phyloP scores from a whole-genome alignment of 1,284 basidiomycete species.

The Rhodotorula sp. region DNA sequence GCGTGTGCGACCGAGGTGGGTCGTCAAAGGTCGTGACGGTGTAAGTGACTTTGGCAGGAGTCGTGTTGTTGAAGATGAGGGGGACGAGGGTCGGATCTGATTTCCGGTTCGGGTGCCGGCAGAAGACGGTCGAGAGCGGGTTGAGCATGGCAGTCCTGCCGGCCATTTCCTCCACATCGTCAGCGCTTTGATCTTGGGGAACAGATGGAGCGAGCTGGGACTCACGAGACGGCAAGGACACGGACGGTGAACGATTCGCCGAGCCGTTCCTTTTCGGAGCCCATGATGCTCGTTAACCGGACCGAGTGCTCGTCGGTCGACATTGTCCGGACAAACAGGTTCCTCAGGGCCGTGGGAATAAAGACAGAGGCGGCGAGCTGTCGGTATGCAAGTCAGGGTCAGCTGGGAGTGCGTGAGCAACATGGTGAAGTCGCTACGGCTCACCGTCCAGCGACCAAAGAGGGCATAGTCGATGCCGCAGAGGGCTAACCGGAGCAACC shows the following conservation, averaged over 20 bases:
- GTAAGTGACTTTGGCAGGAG: conserved; percentile 70
- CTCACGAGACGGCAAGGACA: conserved; percentile 68
- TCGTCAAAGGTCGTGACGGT: conserved; percentile 69
- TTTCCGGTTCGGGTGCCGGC: conserved; percentile 51
- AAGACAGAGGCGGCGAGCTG: conserved; percentile 42
- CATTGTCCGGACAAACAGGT: conserved; percentile 53
- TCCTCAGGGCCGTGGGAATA: conserved; percentile 48
- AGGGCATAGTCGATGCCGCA: conserved; percentile 65
- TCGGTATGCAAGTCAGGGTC: conserved; percentile 49
- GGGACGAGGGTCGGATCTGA: conserved; percentile 62
- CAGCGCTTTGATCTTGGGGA: not conserved
- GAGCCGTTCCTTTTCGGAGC: conserved; percentile 57
- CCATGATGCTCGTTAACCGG: conserved; percentile 49
- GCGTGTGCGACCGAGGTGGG: conserved; percentile 29
- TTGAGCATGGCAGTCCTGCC: conserved; percentile 73
- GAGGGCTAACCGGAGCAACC: conserved; percentile 60
- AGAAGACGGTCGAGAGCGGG: conserved; percentile 66
- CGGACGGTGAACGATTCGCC: conserved; percentile 83
- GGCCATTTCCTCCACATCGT: not conserved
- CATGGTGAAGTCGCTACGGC: conserved; percentile 8
- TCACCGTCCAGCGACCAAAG: conserved; percentile 58
- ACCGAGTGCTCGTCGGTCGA: conserved; percentile 50
- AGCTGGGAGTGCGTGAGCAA: conserved; percentile 6
- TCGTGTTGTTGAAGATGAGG: conserved; percentile 85
- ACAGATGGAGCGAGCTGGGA: not conserved